Conservation (phyloP, 306 rosid species). For the Castanopsis chinensis region DNA sequence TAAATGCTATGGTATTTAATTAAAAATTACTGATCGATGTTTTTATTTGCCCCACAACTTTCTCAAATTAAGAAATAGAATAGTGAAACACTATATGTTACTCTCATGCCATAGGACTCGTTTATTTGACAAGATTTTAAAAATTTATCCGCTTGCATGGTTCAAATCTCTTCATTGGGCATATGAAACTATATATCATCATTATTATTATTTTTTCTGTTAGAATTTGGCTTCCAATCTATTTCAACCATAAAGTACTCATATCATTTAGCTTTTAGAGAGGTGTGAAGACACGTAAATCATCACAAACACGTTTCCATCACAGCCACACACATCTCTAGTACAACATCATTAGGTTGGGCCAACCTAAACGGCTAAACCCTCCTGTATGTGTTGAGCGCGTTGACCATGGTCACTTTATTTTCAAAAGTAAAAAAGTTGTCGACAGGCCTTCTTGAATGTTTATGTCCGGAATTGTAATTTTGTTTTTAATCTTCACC, state of each 20-base stretch:
- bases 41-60: background rate
- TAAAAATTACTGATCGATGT: no score
- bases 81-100: background rate
- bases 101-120: background rate
- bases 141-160: background rate
- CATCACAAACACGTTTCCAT: background rate
- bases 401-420: conserved; percentile 23
- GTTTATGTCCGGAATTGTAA: background rate
- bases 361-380: background rate
- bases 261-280: background rate
- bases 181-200: background rate
- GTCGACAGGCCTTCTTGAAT: background rate
- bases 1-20: background rate
- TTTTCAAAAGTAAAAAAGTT: background rate
- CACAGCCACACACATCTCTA: background rate
- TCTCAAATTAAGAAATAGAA: background rate
- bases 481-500: no score
- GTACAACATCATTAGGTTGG: conserved; percentile 9
- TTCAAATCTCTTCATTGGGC: background rate
- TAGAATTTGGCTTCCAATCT: background rate
- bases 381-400: background rate
- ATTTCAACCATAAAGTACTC: background rate
- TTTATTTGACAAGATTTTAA: background rate
- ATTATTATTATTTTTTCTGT: background rate
- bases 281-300: background rate